phyloP scores from a whole-genome alignment of 2,329 filamentous ascomycete genomes.

The Exophiala sp. region DNA sequence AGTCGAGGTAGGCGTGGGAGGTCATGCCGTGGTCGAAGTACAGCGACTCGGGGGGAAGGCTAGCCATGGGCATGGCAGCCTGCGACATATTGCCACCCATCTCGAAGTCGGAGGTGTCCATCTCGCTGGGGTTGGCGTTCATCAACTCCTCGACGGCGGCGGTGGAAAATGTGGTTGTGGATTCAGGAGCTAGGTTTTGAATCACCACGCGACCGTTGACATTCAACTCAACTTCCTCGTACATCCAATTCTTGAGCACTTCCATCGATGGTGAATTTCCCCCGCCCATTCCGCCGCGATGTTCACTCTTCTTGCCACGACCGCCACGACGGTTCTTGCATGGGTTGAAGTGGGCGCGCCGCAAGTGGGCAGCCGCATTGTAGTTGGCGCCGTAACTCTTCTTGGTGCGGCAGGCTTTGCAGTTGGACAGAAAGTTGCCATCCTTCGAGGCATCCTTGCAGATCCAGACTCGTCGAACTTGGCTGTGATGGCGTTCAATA shows the following conservation, averaged over 20 bases:
- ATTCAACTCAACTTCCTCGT: constrained; percentile 48
- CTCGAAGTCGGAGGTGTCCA: constrained; percentile 4
- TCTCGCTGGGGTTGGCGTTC: constrained; percentile 6
- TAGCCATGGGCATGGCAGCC: neutral
- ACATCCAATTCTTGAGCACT: constrained; percentile 55
- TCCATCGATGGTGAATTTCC: constrained; percentile 59
- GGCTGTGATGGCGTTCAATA: constrained; percentile 60
- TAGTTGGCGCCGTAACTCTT: constrained; percentile 91
- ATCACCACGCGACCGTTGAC: constrained; percentile 23
- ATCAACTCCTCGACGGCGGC: constrained; percentile 16
- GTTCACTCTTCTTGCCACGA: constrained; percentile 53
- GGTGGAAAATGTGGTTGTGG: constrained; percentile 12
- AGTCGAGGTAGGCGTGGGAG: constrained; percentile 1
- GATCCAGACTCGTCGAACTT: constrained; percentile 55
- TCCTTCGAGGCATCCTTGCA: constrained; percentile 55
- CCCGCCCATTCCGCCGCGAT: constrained; percentile 56
- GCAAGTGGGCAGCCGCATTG: constrained; percentile 85
- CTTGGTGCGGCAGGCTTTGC: constrained; percentile 70
- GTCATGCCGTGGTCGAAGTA: constrained; percentile 10
- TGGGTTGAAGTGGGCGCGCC: constrained; percentile 79
- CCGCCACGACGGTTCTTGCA: constrained; percentile 51
- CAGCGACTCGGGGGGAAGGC: constrained; percentile 8
- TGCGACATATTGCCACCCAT: constrained; percentile 7
- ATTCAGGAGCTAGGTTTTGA: constrained; percentile 22
- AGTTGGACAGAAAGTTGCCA: constrained; percentile 65